phyloP scores from a whole-genome alignment of 2,329 filamentous ascomycete genomes.

The Ascochyta lentis region DNA sequence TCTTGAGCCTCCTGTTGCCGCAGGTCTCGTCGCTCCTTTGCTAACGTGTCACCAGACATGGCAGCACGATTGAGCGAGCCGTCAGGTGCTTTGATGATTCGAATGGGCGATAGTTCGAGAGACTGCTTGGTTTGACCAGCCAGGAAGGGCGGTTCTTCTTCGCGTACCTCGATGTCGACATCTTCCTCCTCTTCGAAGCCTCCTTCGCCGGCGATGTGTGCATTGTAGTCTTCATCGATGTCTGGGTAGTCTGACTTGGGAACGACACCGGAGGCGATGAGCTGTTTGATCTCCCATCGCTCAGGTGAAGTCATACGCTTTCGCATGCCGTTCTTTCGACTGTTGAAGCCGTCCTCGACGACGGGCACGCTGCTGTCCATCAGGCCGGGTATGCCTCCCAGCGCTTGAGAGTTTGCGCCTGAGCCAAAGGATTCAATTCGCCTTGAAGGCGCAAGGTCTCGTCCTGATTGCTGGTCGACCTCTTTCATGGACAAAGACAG shows the following conservation, averaged over 20 bases:
- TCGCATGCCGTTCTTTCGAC: conserved; percentile 62
- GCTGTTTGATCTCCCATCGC: conserved; percentile 94
- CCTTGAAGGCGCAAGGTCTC: conserved; percentile 79
- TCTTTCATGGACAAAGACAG: conserved; percentile 97
- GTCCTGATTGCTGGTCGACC: conserved; percentile 87
- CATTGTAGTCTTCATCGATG: conserved; percentile 91
- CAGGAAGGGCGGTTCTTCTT: conserved; percentile 95
- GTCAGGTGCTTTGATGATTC: conserved; percentile 96
- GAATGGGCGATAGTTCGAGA: conserved; percentile 90
- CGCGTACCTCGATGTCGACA: conserved; percentile 93
- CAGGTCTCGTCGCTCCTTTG: conserved; percentile 88
- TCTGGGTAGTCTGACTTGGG: conserved; percentile 95
- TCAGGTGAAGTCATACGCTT: conserved; percentile 97
- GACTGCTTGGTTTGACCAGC: conserved; percentile 97
- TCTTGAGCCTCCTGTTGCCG: conserved; percentile 88
- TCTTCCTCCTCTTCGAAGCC: conserved; percentile 94
- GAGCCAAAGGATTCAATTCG: conserved; percentile 69
- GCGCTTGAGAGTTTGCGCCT: conserved; percentile 85
- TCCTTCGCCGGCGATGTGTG: conserved; percentile 82
- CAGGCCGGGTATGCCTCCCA: conserved; percentile 66
- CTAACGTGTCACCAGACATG: conserved; percentile 87
- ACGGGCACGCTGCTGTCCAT: conserved; percentile 65
- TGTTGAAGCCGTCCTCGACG: conserved; percentile 65
- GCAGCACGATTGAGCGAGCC: conserved; percentile 97
- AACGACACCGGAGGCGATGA: conserved; percentile 93